Evolutionary conservation across 164 flowering plant genomes (phyloP).

Genomic region (Tetracentron sinense): DNA sequence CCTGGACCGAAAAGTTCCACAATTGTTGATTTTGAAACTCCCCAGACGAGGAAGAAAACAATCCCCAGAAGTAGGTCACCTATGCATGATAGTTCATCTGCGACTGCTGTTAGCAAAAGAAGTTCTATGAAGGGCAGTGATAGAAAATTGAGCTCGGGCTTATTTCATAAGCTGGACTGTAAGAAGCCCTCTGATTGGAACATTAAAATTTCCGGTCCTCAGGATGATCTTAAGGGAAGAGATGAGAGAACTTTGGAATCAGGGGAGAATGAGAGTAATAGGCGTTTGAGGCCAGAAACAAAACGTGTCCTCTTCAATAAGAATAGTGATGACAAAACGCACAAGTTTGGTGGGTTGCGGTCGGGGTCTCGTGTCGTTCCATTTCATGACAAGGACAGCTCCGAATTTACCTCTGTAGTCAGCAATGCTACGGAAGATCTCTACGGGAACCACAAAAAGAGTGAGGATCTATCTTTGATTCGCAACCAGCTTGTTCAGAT

Average conservation of each 20-base stretch:
- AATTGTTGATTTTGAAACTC: conserved; percentile 24
- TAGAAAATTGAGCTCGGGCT: conserved; percentile 33
- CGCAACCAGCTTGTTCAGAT: conserved; percentile 81
- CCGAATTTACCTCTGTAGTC: conserved; percentile 31
- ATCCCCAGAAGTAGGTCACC: conserved; percentile 27
- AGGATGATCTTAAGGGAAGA: conserved; percentile 20
- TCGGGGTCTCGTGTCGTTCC: conserved; percentile 77
- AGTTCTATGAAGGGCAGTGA: conserved; percentile 34
- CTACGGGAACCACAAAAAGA: conserved; percentile 36
- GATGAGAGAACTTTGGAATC: conserved; percentile 24
- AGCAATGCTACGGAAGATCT: conserved; percentile 34
- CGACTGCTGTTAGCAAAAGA: conserved; percentile 36
- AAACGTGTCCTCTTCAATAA: conserved; percentile 46
- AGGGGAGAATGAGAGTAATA: conserved; percentile 25
- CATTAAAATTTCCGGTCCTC: conserved; percentile 46
- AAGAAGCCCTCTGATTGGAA: conserved; percentile 52
- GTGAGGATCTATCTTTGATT: conserved; percentile 66
- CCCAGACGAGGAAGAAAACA: conserved; percentile 27
- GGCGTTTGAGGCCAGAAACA: conserved; percentile 34
- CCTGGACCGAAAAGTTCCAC: conserved; percentile 27
- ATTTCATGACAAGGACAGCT: conserved; percentile 32
- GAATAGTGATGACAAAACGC: conserved; percentile 39
- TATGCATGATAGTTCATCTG: conserved; percentile 39
- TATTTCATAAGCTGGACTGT: conserved; percentile 38
- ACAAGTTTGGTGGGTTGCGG: conserved; percentile 37